These are phyloP conservation scores for Termitomyces heimii DNA, from an alignment of 768 basidiomycete genomes.

Conservation along the genomic window DNA sequence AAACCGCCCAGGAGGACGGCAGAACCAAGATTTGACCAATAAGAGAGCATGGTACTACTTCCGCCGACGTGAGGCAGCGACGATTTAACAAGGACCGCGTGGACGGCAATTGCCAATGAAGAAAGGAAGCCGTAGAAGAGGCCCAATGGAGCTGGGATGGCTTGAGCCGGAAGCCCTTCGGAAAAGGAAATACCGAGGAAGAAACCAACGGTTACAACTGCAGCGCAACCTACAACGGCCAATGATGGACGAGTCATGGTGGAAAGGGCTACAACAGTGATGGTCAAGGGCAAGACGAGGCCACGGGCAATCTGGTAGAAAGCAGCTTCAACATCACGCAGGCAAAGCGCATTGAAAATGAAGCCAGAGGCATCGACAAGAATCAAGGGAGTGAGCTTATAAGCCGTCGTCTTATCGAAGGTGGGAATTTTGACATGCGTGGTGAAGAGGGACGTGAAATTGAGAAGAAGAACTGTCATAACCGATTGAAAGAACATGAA, in stretches of 20 bases:
- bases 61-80: slow-evolving; percentile 62
- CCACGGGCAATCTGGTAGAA: slow-evolving; percentile 82
- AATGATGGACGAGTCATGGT: slow-evolving; percentile 54
- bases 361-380: slow-evolving; percentile 34
- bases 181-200: slow-evolving; percentile 47
- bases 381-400: slow-evolving; percentile 20
- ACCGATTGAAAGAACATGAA: slow-evolving; percentile 25
- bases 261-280: slow-evolving; percentile 58
- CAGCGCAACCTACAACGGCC: slow-evolving; percentile 58
- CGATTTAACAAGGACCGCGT: slow-evolving; percentile 79
- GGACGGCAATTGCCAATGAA: slow-evolving; percentile 67
- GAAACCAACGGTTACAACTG: slow-evolving; percentile 71
- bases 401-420: slow-evolving; percentile 13
- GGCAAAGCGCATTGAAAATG: slow-evolving; percentile 16
- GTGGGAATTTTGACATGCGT: slow-evolving; percentile 20
- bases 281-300: slow-evolving; percentile 74
- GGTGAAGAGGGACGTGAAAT: slow-evolving; percentile 16
- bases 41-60: slow-evolving; percentile 66
- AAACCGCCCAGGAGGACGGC: slow-evolving; percentile 53
- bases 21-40: slow-evolving; percentile 70
- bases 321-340: slow-evolving; percentile 61
- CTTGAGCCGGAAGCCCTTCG: slow-evolving; percentile 36
- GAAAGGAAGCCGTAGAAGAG: slow-evolving; percentile 63
- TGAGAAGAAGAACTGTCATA: slow-evolving; percentile 21
- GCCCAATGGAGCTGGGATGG: slow-evolving; percentile 47